Evolutionary conservation across 192 early-diverging fungal genomes (phyloP).

Genomic region (Coemansia sp.): DNA sequence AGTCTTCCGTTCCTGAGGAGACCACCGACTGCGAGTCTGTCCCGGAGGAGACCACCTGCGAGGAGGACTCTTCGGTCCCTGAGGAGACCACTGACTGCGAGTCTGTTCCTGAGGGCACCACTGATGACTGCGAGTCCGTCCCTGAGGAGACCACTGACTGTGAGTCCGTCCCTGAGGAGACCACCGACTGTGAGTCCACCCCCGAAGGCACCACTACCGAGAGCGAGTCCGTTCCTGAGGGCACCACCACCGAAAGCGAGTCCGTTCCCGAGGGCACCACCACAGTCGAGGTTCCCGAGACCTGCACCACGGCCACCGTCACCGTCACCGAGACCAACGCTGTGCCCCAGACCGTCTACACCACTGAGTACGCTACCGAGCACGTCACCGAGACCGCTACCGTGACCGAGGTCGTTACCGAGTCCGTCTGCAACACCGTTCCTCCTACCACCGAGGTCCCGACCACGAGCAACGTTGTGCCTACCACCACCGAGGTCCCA

Average conservation of each 20-base stretch:
- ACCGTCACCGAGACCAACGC: conserved; percentile 23
- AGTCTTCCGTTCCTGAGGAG: neutral
- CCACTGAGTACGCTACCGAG: conserved; percentile 2
- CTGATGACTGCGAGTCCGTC: conserved; percentile 13
- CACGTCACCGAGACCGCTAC: conserved; percentile 23
- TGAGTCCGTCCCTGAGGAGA: conserved; percentile 11
- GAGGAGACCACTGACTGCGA: conserved; percentile 14
- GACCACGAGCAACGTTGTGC: neutral
- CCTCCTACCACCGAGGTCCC: conserved; percentile 8
- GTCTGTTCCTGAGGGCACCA: conserved; percentile 5
- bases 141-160: conserved; percentile 11
- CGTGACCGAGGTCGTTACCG: conserved; percentile 26
- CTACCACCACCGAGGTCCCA: neutral
- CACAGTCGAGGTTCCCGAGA: conserved; percentile 11
- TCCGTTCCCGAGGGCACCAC: conserved; percentile 5
- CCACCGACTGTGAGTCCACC: conserved; percentile 8
- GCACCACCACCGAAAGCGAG: conserved; percentile 12
- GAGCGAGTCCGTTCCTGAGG: conserved; percentile 6
- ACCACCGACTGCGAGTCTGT: neutral
- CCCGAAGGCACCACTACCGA: neutral
- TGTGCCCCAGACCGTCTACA: conserved; percentile 26
- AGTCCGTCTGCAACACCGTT: conserved; percentile 21
- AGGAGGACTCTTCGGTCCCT: no score
- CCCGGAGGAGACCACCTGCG: neutral
- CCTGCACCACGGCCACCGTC: conserved; percentile 37